These are phyloP conservation scores for Aphanoascus verrucosus DNA, from an alignment of 2,329 filamentous ascomycete genomes.

Conservation along the genomic window DNA sequence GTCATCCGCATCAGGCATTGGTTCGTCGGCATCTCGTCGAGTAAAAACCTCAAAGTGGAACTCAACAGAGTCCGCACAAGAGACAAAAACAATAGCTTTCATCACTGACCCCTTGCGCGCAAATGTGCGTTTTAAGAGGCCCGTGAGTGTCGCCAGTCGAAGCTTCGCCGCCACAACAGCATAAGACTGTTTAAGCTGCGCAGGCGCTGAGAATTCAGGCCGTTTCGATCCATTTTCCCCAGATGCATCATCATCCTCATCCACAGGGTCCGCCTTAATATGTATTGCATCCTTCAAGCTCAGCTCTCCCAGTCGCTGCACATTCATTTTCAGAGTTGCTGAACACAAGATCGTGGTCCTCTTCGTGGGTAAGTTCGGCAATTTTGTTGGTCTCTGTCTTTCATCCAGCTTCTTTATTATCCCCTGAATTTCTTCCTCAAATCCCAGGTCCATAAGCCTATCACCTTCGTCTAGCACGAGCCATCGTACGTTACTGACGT, in stretches of 20 bases:
- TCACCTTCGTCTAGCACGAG: constrained; percentile 92
- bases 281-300: constrained; percentile 87
- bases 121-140: constrained; percentile 77
- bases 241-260: constrained; percentile 42
- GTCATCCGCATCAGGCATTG: constrained; percentile 11
- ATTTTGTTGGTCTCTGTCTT: constrained; percentile 51
- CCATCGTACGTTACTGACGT: constrained; percentile 84
- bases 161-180: constrained; percentile 80
- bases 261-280: constrained; percentile 56
- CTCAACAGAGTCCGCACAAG: constrained; percentile 91
- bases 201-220: constrained; percentile 64
- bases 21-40: constrained; percentile 1
- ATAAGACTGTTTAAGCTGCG: constrained; percentile 89
- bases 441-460: constrained; percentile 95
- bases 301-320: constrained; percentile 86
- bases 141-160: constrained; percentile 75
- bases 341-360: constrained; percentile 86
- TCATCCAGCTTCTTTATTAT: constrained; percentile 71
- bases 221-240: constrained; percentile 41
- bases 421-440: constrained; percentile 83
- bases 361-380: constrained; percentile 57
- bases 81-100: constrained; percentile 95
- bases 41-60: constrained; percentile 84
- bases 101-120: constrained; percentile 80
- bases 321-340: constrained; percentile 95